phyloP scores from a whole-genome alignment of 179 eudicot genomes.

The Beta macrorhiza region DNA sequence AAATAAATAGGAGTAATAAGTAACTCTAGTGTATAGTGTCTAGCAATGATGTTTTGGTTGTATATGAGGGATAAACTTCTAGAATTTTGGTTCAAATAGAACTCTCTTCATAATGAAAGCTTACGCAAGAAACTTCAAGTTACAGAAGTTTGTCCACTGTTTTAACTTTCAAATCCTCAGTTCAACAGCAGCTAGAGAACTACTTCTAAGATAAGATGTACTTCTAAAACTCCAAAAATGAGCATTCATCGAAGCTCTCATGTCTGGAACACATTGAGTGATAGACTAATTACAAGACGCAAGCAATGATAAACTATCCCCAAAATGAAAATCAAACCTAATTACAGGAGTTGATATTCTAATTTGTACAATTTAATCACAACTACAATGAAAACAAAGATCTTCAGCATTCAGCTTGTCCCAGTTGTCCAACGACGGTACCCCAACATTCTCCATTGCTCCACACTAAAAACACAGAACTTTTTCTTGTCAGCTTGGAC shows the following conservation, averaged over 20 bases:
- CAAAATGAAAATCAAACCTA: not conserved
- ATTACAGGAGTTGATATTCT: not conserved
- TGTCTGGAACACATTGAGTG: not conserved
- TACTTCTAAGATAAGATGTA: not conserved
- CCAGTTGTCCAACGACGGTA: conserved; percentile 37
- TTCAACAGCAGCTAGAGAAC: no score
- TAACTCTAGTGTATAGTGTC: no score
- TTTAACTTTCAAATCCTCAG: not conserved
- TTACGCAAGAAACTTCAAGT: not conserved
- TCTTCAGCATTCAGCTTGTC: conserved; percentile 37
- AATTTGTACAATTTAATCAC: conserved; percentile 6
- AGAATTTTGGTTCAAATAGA: no score
- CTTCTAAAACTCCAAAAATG: not conserved
- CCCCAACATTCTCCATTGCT: conserved; percentile 72
- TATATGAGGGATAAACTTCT: no score
- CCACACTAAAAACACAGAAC: conserved; percentile 53
- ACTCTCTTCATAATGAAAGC: no score
- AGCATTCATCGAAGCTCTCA: not conserved
- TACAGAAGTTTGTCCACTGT: not conserved
- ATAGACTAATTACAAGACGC: not conserved
- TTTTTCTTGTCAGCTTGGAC: not conserved
- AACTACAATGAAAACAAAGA: not conserved
- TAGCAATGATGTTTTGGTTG: no score
- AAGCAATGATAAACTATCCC: not conserved
- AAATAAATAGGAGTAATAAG: no score